Conservation (phyloP, 495 filamentous ascomycete genomes). For the Eremomyces bilateralis region DNA sequence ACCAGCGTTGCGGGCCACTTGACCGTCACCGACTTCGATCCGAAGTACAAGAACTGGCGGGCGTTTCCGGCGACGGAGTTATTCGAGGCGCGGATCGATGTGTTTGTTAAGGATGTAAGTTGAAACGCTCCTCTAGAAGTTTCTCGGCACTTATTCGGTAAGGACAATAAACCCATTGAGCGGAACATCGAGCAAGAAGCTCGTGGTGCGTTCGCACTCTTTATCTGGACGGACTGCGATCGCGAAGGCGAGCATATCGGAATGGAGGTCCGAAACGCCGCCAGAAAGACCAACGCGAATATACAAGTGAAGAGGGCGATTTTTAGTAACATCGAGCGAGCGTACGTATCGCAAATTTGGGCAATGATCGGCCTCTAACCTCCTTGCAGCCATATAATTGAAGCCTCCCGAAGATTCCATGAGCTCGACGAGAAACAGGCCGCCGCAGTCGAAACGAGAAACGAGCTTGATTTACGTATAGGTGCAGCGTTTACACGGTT, state of each 20-base stretch:
- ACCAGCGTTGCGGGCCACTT: slow-evolving; percentile 81
- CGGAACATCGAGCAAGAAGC: slow-evolving; percentile 69
- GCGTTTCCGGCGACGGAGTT: slow-evolving; percentile 56
- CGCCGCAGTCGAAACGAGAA: slow-evolving; percentile 70
- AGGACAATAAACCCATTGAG: slow-evolving; percentile 66
- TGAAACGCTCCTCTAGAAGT: background rate
- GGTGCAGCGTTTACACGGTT: slow-evolving; percentile 86
- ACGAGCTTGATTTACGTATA: slow-evolving; percentile 80
- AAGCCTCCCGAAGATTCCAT: slow-evolving; percentile 54
- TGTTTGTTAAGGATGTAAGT: slow-evolving; percentile 38
- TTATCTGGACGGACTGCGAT: slow-evolving; percentile 98
- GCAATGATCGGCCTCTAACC: slow-evolving; percentile 12
- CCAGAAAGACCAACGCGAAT: slow-evolving; percentile 43
- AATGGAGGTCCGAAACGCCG: slow-evolving; percentile 69
- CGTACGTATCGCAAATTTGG: slow-evolving; percentile 27
- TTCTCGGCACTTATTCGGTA: slow-evolving; percentile 4
- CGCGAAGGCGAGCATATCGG: slow-evolving; percentile 95
- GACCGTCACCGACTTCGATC: slow-evolving; percentile 45
- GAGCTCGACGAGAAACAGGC: slow-evolving; percentile 69
- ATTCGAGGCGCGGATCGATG: slow-evolving; percentile 62
- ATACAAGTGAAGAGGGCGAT: slow-evolving; percentile 67
- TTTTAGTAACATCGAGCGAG: slow-evolving; percentile 91
- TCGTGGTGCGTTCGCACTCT: slow-evolving; percentile 41
- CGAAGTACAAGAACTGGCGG: slow-evolving; percentile 52
- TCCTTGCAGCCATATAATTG: slow-evolving; percentile 47